phyloP scores from a whole-genome alignment of 1,284 basidiomycete species.

The Rhodotorula sp. region DNA sequence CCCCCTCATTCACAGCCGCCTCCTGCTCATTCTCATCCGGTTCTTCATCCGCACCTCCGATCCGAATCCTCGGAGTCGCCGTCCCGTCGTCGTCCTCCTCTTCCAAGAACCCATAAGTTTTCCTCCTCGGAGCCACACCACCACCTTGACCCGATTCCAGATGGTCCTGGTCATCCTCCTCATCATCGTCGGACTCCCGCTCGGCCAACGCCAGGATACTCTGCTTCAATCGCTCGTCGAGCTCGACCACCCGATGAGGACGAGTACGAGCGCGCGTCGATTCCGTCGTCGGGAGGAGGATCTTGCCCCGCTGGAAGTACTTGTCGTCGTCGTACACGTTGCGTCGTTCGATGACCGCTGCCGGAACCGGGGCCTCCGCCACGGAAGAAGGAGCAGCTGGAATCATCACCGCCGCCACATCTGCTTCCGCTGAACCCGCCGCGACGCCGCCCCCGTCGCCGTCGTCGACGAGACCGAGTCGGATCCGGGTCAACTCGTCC shows the following conservation, averaged over 20 bases:
- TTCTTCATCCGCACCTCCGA: slow-evolving; percentile 19
- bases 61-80: slow-evolving; percentile 44
- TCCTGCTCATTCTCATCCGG: slow-evolving; percentile 6
- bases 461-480: not conserved
- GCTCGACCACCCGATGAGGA: not conserved
- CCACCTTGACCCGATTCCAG: too few relatives aligned
- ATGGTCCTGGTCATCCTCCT: slow-evolving; percentile 52
- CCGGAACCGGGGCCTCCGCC: too few relatives aligned
- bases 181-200: slow-evolving; percentile 61
- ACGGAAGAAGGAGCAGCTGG: too few relatives aligned
- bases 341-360: slow-evolving; percentile 10
- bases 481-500: slow-evolving; percentile 37
- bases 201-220: slow-evolving; percentile 67
- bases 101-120: slow-evolving; percentile 10
- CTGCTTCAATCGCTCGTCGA: slow-evolving; percentile 30
- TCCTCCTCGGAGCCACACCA: too few relatives aligned
- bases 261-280: too few relatives aligned
- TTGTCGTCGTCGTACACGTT: slow-evolving; percentile 67
- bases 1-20: not conserved
- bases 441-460: too few relatives aligned
- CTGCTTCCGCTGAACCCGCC: too few relatives aligned
- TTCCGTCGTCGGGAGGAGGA: not conserved
- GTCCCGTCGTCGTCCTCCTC: slow-evolving; percentile 21
- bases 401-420: too few relatives aligned
- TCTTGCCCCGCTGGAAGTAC: slow-evolving; percentile 9